Evolutionary conservation across 2,329 filamentous ascomycete genomes (phyloP), one percentile per base, ranked within the genome.

Genomic region (Trichophyton simii): DNA sequence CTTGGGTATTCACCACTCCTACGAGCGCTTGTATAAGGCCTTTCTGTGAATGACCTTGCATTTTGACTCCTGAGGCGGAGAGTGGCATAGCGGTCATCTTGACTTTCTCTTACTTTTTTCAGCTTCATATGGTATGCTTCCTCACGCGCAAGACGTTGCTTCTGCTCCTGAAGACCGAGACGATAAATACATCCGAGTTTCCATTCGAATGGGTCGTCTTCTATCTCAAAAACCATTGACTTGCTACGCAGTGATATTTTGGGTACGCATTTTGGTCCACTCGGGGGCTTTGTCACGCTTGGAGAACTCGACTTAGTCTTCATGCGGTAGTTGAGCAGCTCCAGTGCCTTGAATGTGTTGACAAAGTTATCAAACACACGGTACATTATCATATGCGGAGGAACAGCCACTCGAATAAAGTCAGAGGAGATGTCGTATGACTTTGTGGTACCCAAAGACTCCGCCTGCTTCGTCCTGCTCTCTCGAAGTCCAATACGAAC

Each of bases 141-240:
- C 72, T 96, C 90, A 50, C 94, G 85, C 3, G 92, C 91, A 60
- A 95, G 78, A 20, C 94, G 83, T 72, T 97, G 94, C 71, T 87
- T 86, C 73, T 97, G 92, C 72, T 99, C 94, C 61, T 91, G 79
- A 20, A 92, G 80, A 0, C 95, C 94, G 54, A 89, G 84, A 36
- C 92, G 86, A 72, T 97, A 99, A 59, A 99, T 99, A 70, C 91
- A 86, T 15, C 91, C 90, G 8, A 99, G 79, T 71, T 96, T 97
- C 89, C 91, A 99, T 72, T 99, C 94, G 69, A 99, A 99, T 0
- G 89, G 87, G 58, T 94, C 92, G 71, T 99, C 94, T 74, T 99
- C 94, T 41, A 99, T 80, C 70, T 97, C 92, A 63, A 99, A 92
- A 1, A 96, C 76, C 25, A 99, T 79, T 3, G 88, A 88, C 67